phyloP scores from a whole-genome alignment of 1,139 yeast species.

The Wickerhamiella pararugosa region DNA sequence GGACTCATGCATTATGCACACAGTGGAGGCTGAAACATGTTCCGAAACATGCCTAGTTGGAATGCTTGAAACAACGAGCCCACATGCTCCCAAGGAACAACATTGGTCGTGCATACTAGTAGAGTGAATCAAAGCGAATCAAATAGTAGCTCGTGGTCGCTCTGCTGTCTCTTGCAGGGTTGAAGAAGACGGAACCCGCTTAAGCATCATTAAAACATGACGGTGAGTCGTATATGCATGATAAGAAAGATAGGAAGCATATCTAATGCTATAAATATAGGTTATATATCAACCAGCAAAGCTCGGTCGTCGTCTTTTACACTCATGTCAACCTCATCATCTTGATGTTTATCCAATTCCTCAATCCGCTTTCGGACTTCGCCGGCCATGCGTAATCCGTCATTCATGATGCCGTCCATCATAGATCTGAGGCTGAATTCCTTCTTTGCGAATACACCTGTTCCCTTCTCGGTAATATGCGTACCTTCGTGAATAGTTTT shows the following conservation, averaged over 20 bases:
- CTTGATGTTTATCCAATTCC: constrained; percentile 28
- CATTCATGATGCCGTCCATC: constrained; percentile 84
- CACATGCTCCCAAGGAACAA: no score
- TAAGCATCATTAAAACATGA: no score
- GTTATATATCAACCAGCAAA: constrained; percentile 17
- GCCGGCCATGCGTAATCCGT: constrained; percentile 78
- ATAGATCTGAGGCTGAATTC: constrained; percentile 56
- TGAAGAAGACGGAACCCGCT: no score
- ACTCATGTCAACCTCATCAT: constrained; percentile 18
- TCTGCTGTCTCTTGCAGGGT: no score
- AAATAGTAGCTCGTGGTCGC: no score
- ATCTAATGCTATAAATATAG: constrained; percentile 1
- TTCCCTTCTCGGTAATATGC: constrained; percentile 40
- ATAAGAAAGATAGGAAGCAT: constrained; percentile 1
- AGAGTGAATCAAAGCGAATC: no score
- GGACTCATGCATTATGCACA: no score
- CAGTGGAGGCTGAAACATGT: no score
- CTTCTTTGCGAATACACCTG: constrained; percentile 19
- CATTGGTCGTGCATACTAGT: no score
- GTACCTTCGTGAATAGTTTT: constrained; percentile 49
- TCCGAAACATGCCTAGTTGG: no score
- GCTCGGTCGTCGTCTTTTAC: constrained; percentile 28
- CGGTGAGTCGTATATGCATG: no score
- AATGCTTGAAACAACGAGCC: no score
- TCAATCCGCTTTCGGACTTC: constrained; percentile 83